These are phyloP conservation scores for Chlorella sp. DNA, from an alignment of 139 green algal genomes.

Conservation along the genomic window DNA sequence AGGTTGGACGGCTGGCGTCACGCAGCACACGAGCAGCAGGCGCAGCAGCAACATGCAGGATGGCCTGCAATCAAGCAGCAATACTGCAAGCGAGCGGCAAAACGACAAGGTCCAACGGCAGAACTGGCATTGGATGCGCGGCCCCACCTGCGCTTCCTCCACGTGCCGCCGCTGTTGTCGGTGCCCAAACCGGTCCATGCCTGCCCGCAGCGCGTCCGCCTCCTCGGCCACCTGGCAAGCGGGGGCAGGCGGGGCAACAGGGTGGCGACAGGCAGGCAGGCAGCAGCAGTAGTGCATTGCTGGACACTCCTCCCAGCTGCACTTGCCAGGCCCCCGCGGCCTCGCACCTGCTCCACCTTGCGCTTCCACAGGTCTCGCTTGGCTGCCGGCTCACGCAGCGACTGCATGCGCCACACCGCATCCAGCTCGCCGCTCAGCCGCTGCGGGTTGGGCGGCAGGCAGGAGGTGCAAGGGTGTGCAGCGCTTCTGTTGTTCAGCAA, in stretches of 20 bases:
- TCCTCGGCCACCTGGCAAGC: conserved; percentile 71
- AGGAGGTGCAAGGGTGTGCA: background rate
- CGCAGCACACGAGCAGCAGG: too few species aligned
- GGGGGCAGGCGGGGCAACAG: background rate
- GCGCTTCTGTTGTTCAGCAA: too few species aligned
- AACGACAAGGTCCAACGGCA: too few species aligned
- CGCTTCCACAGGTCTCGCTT: conserved; percentile 79
- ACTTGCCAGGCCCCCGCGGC: background rate
- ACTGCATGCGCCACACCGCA: conserved; percentile 86
- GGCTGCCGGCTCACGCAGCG: conserved; percentile 63
- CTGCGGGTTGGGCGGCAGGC: conserved; percentile 47
- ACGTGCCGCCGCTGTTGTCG: conserved; percentile 44
- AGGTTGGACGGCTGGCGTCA: too few species aligned
- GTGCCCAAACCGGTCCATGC: conserved; percentile 52
- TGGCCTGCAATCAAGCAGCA: too few species aligned
- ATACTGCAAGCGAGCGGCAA: too few species aligned
- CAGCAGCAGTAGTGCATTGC: too few species aligned
- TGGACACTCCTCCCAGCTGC: too few species aligned
- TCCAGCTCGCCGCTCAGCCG: conserved; percentile 80
- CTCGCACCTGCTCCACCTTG: conserved; percentile 81
- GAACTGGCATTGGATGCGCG: too few species aligned
- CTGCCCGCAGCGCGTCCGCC: conserved; percentile 57
- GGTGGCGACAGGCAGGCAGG: background rate
- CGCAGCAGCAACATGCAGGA: too few species aligned
- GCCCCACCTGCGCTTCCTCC: conserved; percentile 43